Evolutionary conservation across 2,329 filamentous ascomycete species (phyloP).

Genomic region (Aureobasidium sp.): DNA sequence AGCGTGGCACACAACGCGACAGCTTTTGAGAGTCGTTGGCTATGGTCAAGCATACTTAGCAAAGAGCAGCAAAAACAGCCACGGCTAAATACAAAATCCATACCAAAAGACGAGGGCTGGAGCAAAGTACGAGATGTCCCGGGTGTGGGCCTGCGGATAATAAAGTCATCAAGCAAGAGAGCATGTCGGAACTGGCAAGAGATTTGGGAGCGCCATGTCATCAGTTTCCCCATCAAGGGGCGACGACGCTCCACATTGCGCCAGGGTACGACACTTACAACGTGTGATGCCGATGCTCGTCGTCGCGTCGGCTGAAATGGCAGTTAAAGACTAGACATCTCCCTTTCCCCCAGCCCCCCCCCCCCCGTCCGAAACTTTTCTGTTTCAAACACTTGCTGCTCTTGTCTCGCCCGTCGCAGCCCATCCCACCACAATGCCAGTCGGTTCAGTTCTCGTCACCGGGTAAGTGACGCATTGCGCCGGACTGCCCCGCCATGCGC

Average conservation of each 20-base stretch:
- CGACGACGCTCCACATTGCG: not conserved
- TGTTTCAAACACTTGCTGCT: not conserved
- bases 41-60: not conserved
- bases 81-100: conserved; percentile 1
- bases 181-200: not conserved
- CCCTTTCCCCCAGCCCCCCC: not conserved
- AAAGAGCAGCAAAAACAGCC: not conserved
- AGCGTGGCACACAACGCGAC: not conserved
- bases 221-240: conserved; percentile 9
- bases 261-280: not conserved
- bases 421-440: conserved; percentile 48
- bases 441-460: conserved; percentile 83
- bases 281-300: not conserved
- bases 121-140: not conserved
- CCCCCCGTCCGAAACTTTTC: not conserved
- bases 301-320: conserved; percentile 1
- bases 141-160: conserved; percentile 5
- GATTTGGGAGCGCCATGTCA: conserved; percentile 2
- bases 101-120: not conserved
- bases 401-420: not conserved
- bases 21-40: not conserved
- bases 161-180: not conserved
- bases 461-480: conserved; percentile 52
- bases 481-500: conserved; percentile 10
- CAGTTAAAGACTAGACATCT: not conserved